Evolutionary conservation across 2,329 filamentous ascomycete genomes (phyloP).

Genomic region (Cladosporium sp.): DNA sequence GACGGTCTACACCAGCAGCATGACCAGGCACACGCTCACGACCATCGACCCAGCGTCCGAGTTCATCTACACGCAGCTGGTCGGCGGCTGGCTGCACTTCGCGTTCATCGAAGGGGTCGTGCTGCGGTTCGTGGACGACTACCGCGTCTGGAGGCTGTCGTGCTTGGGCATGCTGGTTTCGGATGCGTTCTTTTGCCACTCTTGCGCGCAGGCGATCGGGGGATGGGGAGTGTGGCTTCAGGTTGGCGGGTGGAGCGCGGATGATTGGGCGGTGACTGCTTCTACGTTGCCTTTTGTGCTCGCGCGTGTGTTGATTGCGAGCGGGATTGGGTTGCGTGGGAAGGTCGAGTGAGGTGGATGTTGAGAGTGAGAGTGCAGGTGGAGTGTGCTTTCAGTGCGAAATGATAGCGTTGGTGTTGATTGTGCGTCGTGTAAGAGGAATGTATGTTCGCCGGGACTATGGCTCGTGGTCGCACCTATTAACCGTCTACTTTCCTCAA

Average conservation of each 20-base stretch:
- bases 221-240: conserved; percentile 29
- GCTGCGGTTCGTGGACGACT: conserved; percentile 33
- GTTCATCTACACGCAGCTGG: conserved; percentile 34
- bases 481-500: too few species aligned
- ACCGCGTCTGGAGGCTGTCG: conserved; percentile 32
- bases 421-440: neutral
- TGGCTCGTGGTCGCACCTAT: neutral
- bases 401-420: neutral
- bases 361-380: neutral
- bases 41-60: conserved; percentile 26
- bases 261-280: conserved; percentile 32
- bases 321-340: conserved; percentile 25
- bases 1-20: conserved; percentile 25
- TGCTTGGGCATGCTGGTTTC: conserved; percentile 32
- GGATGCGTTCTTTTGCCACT: conserved; percentile 30
- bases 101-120: conserved; percentile 32
- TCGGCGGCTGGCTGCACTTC: conserved; percentile 34
- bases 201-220: conserved; percentile 32
- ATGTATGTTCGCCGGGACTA: neutral
- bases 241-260: conserved; percentile 28
- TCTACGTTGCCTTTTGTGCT: conserved; percentile 35
- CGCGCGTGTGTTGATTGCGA: conserved; percentile 30
- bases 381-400: neutral
- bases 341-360: conserved; percentile 23
- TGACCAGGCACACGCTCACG: conserved; percentile 27